phyloP scores from a whole-genome alignment of 768 basidiomycete genomes.

The Lactarius deliciosus region DNA sequence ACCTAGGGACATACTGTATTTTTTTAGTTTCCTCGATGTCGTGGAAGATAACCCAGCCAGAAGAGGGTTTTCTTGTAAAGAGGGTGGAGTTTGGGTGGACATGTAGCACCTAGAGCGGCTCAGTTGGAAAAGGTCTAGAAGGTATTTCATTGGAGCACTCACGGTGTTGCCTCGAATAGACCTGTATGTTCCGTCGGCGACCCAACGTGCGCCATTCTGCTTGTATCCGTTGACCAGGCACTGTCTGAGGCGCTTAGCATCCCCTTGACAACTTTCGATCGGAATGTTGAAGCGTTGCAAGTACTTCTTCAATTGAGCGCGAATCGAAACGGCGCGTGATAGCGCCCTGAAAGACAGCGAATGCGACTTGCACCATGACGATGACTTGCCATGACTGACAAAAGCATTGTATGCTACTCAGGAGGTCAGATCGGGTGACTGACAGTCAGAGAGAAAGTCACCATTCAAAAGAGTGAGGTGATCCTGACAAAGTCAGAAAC shows the following conservation, averaged over 20 bases:
- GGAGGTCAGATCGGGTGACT: conserved; percentile 8
- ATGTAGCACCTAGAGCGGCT: conserved; percentile 62
- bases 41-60: conserved; percentile 93
- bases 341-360: conserved; percentile 92
- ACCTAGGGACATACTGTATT: conserved; percentile 61
- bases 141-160: conserved; percentile 32
- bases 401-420: conserved; percentile 89
- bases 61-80: conserved; percentile 87
- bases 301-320: conserved; percentile 93
- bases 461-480: conserved; percentile 94
- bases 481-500: conserved; percentile 54
- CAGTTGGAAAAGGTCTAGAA: conserved; percentile 15
- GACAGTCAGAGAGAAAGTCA: conserved; percentile 34
- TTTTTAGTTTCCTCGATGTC: conserved; percentile 98
- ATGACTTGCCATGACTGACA: conserved; percentile 74
- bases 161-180: conserved; percentile 86
- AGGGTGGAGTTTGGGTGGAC: conserved; percentile 93
- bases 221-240: conserved; percentile 94
- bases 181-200: conserved; percentile 90
- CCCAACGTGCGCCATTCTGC: conserved; percentile 89
- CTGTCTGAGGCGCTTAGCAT: conserved; percentile 74
- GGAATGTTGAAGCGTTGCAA: conserved; percentile 87
- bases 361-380: conserved; percentile 91
- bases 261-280: conserved; percentile 84
- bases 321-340: conserved; percentile 91